A percentile compares a stretch with the other conserved stretches of the same genome.
Conservation (phyloP, 75 land plant species). For the Isoetes taiwanensis region DNA sequence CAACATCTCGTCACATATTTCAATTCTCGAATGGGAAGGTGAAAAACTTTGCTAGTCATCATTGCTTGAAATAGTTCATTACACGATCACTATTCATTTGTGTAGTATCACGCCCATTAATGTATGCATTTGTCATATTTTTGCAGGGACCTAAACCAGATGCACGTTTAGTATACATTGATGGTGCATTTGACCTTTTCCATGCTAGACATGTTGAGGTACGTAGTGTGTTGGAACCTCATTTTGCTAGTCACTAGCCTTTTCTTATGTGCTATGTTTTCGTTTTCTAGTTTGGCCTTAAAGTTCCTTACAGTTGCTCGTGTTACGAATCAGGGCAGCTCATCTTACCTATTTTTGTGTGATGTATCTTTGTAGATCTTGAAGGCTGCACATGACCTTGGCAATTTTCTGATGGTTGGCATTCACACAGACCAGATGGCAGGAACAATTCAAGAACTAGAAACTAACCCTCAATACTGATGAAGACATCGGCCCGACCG, state of each 20-base stretch:
- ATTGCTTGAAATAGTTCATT: no score
- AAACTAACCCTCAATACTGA: not conserved
- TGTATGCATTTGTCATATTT: not conserved
- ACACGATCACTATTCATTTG: no score
- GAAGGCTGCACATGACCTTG: constrained; percentile 59
- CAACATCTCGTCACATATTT: constrained; percentile 90
- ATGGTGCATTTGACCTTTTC: constrained; percentile 95
- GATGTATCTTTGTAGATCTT: constrained; percentile 72
- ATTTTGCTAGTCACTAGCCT: no score
- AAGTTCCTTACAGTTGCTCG: no score
- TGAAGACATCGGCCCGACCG: not conserved
- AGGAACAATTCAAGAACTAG: not conserved
- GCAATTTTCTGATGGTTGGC: constrained; percentile 93
- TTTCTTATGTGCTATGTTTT: no score
- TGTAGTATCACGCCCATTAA: no score
- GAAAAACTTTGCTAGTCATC: no score
- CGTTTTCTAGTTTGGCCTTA: no score
- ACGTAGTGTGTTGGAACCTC: no score
- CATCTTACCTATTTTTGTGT: no score
- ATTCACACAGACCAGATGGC: constrained; percentile 88
- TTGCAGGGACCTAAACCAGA: constrained; percentile 79
- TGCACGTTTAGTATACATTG: constrained; percentile 79
- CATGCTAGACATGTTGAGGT: constrained; percentile 99
- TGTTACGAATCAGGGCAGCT: no score
- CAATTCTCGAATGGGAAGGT: constrained; percentile 98